These are phyloP conservation scores for Rosellinia necatrix DNA, from an alignment of 2,329 filamentous ascomycete genomes.

Conservation along the genomic window DNA sequence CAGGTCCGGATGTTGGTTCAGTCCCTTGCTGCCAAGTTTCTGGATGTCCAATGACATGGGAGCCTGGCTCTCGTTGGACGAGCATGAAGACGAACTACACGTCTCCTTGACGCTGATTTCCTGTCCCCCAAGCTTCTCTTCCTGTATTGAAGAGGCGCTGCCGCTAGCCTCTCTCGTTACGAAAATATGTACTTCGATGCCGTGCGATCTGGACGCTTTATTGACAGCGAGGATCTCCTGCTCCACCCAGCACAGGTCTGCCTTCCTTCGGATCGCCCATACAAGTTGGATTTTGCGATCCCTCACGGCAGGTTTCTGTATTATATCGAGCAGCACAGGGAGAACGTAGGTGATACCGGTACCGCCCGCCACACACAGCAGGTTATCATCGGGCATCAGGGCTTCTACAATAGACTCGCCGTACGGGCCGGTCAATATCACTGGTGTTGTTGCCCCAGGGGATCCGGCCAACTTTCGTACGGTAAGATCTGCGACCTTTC, in stretches of 20 bases:
- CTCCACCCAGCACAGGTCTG: slow-evolving; percentile 62
- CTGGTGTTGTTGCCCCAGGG: slow-evolving; percentile 49
- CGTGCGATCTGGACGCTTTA: slow-evolving; percentile 43
- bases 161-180: slow-evolving; percentile 57
- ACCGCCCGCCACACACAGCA: slow-evolving; percentile 61
- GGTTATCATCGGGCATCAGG: slow-evolving; percentile 48
- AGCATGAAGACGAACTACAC: slow-evolving; percentile 23
- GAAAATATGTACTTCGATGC: slow-evolving; percentile 60
- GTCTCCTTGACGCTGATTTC: slow-evolving; percentile 11
- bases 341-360: slow-evolving; percentile 63
- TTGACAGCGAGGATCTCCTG: slow-evolving; percentile 58
- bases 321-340: slow-evolving; percentile 51
- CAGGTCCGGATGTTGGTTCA: slow-evolving; percentile 51
- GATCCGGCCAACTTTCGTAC: slow-evolving; percentile 4
- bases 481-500: slow-evolving; percentile 40
- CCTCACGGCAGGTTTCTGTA: slow-evolving; percentile 36
- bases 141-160: slow-evolving; percentile 36
- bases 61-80: slow-evolving; percentile 29
- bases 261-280: slow-evolving; percentile 63
- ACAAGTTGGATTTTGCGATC: slow-evolving; percentile 62
- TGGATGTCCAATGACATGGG: slow-evolving; percentile 35
- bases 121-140: slow-evolving; percentile 35
- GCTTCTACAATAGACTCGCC: slow-evolving; percentile 55
- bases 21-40: slow-evolving; percentile 37
- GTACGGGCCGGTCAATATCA: slow-evolving; percentile 68